Evolutionary conservation across 805 yeast genomes (phyloP), one percentile per base, ranked within the genome.

Genomic region (Wickerhamomyces rabaulensis): DNA sequence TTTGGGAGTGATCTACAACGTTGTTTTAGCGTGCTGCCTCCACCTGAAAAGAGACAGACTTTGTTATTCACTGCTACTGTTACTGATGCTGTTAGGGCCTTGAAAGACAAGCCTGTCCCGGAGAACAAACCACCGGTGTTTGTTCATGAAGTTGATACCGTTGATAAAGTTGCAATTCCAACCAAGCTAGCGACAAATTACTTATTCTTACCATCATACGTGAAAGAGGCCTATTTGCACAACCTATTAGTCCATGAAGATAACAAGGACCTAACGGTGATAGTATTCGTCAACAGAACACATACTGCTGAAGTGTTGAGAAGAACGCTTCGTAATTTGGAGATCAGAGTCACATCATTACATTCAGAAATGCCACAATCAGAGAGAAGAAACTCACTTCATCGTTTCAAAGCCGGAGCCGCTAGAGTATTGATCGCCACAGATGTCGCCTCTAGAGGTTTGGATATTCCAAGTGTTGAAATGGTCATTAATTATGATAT

Each of bases 381-480:
- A 25, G 98, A 94, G 62, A 79, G 99, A 66, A 82, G 92, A 21
- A 89, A 87, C 63, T 87, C 97, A 0, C 70, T 94, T 46, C 98
- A 91, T 53, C 74, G 98, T 58, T 94, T 94, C 68, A 79, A 92
- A 59, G 97, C 98, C 0, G 86, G 87, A 46, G 97, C 96, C 4
- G 98, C 98, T 0, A 76, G 95, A 41, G 88, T 94, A 1, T 69
- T 94, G 46, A 83, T 94, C 16, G 97, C 98, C 8, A 94, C 99
- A 0, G 99, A 94, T 64, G 97, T 94, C 20, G 99, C 97, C 2
- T 84, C 96, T 25, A 81, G 99, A 78, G 99, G 99, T 64, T 76
- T 94, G 53, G 99, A 94, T 75, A 94, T 94, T 47, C 99, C 98
- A 10, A 75, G 80, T 9, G 99, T 94, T 3, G 92, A 84, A 60